phyloP scores from a whole-genome alignment of 352 stramenopile genomes.

The Phytophthora pini region DNA sequence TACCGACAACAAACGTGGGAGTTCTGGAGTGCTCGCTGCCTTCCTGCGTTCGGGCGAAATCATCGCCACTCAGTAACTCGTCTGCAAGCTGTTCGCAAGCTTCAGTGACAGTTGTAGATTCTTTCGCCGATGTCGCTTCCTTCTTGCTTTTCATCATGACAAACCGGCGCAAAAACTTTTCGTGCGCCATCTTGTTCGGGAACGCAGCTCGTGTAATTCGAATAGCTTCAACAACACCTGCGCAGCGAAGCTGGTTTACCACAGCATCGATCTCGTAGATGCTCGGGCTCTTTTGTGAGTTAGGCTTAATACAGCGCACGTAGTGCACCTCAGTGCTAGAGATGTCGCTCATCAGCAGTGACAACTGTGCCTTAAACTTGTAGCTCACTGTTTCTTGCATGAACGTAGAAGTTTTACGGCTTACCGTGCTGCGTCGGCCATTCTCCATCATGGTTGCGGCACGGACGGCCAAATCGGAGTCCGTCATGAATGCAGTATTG shows the following conservation, averaged over 20 bases:
- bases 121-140: slow-evolving; percentile 19
- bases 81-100: slow-evolving; percentile 70
- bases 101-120: slow-evolving; percentile 58
- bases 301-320: slow-evolving; percentile 93
- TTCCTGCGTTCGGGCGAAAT: slow-evolving; percentile 48
- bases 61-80: slow-evolving; percentile 48
- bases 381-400: slow-evolving; percentile 91
- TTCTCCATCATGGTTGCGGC: slow-evolving; percentile 56
- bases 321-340: slow-evolving; percentile 88
- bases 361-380: slow-evolving; percentile 91
- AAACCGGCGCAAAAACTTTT: slow-evolving; percentile 87
- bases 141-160: slow-evolving; percentile 70
- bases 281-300: slow-evolving; percentile 75
- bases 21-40: slow-evolving; percentile 45
- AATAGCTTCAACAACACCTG: slow-evolving; percentile 91
- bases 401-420: slow-evolving; percentile 78
- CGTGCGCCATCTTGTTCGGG: slow-evolving; percentile 95
- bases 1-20: slow-evolving; percentile 76
- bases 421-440: slow-evolving; percentile 52
- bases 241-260: slow-evolving; percentile 89
- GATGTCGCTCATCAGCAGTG: slow-evolving; percentile 88
- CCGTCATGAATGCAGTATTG: slow-evolving; percentile 62
- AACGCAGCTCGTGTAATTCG: slow-evolving; percentile 90
- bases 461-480: slow-evolving; percentile 65
- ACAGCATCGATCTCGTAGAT: slow-evolving; percentile 89